Percentiles rank a stretch among this genome's conserved stretches.
Conservation (phyloP, 2,329 filamentous ascomycete species). For the Clarireedia sp. region DNA sequence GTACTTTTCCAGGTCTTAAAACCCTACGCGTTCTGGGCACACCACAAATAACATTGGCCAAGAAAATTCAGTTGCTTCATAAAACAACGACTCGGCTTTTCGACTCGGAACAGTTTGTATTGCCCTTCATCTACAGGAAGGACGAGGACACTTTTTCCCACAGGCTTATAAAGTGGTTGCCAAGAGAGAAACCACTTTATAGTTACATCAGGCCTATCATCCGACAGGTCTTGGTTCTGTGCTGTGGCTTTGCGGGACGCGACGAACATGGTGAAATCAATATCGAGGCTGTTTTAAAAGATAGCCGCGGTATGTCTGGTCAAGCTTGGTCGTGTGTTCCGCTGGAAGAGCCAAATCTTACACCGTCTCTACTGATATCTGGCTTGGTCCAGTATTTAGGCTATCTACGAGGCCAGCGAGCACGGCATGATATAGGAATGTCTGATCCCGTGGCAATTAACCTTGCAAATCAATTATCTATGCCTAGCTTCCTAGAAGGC, state of each 20-base stretch:
- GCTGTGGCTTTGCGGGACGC: neutral
- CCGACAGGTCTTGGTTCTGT: neutral
- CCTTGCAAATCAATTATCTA: neutral
- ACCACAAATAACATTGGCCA: neutral
- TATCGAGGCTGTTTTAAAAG: neutral
- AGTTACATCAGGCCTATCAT: neutral
- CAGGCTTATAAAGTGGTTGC: neutral
- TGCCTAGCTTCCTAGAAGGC: neutral
- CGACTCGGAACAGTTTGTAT: constrained; percentile 1
- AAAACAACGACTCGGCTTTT: neutral
- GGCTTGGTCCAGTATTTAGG: neutral
- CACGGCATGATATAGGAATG: neutral
- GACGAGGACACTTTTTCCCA: neutral
- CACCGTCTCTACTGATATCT: neutral
- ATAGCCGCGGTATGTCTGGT: neutral
- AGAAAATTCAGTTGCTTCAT: neutral
- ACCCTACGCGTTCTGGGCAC: neutral
- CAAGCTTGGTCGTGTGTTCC: neutral
- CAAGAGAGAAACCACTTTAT: neutral
- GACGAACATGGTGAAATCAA: neutral
- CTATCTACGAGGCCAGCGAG: neutral
- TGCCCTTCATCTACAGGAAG: neutral
- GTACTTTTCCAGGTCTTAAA: neutral
- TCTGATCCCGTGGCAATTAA: neutral
- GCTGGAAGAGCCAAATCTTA: neutral